Percentiles rank a stretch among this genome's conserved stretches.
Conservation (phyloP, 345 rosid genomes). For the Conringia planisiliqua region DNA sequence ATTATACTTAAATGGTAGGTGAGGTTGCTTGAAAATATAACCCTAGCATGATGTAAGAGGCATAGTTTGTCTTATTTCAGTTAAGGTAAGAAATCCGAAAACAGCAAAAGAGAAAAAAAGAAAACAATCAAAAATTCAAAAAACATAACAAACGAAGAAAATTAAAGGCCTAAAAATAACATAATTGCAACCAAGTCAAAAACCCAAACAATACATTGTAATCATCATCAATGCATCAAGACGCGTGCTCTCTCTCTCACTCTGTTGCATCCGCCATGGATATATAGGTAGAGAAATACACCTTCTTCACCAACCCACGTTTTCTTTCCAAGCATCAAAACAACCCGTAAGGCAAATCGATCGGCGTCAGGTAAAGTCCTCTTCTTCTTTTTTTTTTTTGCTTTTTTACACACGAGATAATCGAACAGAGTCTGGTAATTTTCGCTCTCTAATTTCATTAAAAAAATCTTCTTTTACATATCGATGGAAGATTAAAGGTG, state of each 20-base stretch:
- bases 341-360: constrained; percentile 1
- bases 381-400: neutral
- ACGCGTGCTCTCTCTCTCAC: neutral
- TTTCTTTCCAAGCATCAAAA: neutral
- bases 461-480: neutral
- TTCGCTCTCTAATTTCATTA: neutral
- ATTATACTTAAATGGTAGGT: neutral
- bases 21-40: neutral
- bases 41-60: constrained; percentile 37
- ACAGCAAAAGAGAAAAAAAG: neutral
- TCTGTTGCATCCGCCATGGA: constrained; percentile 12
- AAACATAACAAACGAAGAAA: neutral
- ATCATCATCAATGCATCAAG: neutral
- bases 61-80: neutral
- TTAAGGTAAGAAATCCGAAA: neutral
- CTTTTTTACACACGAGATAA: neutral
- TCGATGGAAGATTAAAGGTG: constrained; percentile 7
- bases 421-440: neutral
- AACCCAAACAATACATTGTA: neutral
- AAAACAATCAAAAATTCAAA: neutral
- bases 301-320: neutral
- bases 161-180: neutral
- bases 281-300: neutral
- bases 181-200: neutral
- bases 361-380: constrained; percentile 5